Conservation (phyloP, 2,329 filamentous ascomycete species). For the Xylariaceae sp. region DNA sequence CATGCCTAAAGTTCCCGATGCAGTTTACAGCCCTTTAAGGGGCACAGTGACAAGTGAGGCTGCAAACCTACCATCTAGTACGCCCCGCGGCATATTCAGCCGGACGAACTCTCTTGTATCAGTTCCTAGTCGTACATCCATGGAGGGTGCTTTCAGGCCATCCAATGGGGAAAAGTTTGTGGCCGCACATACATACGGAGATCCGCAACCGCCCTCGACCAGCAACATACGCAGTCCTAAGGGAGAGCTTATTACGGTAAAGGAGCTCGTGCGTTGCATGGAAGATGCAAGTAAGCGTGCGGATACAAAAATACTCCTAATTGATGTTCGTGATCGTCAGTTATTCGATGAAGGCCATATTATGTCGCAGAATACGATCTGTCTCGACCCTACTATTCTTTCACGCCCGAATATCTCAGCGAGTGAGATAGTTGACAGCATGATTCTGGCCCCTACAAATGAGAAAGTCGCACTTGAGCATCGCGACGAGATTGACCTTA, state of each 20-base stretch:
- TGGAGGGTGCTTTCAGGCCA: constrained; percentile 29
- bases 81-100: constrained; percentile 59
- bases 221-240: constrained; percentile 49
- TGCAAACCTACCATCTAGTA: constrained; percentile 61
- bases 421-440: constrained; percentile 59
- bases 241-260: constrained; percentile 58
- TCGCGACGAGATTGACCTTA: constrained; percentile 72
- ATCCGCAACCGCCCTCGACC: constrained; percentile 34
- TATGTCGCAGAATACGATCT: constrained; percentile 76
- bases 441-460: constrained; percentile 66
- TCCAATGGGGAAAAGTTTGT: constrained; percentile 35
- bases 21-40: constrained; percentile 73
- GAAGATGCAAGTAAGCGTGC: constrained; percentile 44
- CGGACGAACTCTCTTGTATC: constrained; percentile 53
- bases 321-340: constrained; percentile 77
- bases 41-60: constrained; percentile 64
- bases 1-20: constrained; percentile 67
- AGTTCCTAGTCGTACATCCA: constrained; percentile 29
- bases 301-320: constrained; percentile 66
- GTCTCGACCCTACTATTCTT: constrained; percentile 75
- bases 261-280: constrained; percentile 69
- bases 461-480: constrained; percentile 72
- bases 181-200: constrained; percentile 30
- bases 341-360: constrained; percentile 89
- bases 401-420: constrained; percentile 64